Evolutionary conservation across 257 asterid genomes (phyloP), one percentile per base, ranked within the genome.

Genomic region (Nemophila menziesii): DNA sequence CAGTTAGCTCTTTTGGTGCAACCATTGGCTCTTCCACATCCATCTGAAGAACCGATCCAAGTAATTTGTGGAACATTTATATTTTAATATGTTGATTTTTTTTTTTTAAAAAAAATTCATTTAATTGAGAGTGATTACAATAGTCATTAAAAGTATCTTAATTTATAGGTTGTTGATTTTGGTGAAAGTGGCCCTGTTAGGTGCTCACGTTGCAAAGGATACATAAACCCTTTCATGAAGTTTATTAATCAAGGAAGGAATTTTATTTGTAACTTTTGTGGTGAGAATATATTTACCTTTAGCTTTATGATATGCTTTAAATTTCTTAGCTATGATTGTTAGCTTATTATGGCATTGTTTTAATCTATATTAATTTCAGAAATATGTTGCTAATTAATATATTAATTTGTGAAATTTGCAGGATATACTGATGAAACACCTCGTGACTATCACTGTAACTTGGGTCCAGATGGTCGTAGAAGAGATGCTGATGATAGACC

Each of bases 391-490:
- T 12, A n/a, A n/a, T n/a, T n/a, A 0, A 40, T 40, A 40, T 15
- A 9, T 22, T 40, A n/a, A 15, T 40, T 40, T 13, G 14, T 9
- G 10, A 41, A 41, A 4, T 20, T 64, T 76, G 59, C 80, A 90
- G 99, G 96, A 60, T 76, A 76, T 67, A 72, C 81, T 14, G 95
- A 85, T 67, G 99, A 82, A 66, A 90, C 99, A 46, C 96, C 96
- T 10, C 94, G 92, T 42, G 99, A 85, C 61, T 90, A 90, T 72
- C 99, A 79, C 57, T 90, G 96, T 81, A 90, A 85, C 70, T 77
- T 90, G 59, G 99, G 99, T 54, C 99, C 99, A 27, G 99, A 90
- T 64, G 99, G 99, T 48, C 82, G 96, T 61, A 96, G 99, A 51
- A 82, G 96, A 68, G 99, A 90, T 65, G 96, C 82, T 49, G 99